phyloP scores from a whole-genome alignment of 345 rosid genomes.

The Jatropha curcas region DNA sequence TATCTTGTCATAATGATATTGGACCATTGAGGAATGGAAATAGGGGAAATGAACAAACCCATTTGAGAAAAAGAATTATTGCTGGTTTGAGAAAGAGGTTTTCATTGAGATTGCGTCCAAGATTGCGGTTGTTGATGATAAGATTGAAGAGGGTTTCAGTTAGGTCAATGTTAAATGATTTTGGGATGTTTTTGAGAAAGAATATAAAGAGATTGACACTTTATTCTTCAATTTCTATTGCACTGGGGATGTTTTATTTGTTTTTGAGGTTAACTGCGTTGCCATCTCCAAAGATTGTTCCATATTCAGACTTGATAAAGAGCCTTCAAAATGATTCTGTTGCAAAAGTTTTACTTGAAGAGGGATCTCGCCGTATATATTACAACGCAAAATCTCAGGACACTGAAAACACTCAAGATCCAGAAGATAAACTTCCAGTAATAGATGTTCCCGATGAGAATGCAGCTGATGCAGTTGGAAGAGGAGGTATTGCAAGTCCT shows the following conservation, averaged over 20 bases:
- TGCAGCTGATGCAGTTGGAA: conserved; percentile 26
- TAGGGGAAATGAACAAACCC: conserved; percentile 37
- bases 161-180: conserved; percentile 51
- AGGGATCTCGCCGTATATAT: conserved; percentile 90
- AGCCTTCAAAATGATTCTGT: conserved; percentile 73
- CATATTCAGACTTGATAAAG: conserved; percentile 74
- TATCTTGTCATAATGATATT: conserved; percentile 43
- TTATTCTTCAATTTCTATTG: conserved; percentile 46
- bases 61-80: conserved; percentile 28
- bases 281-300: conserved; percentile 71
- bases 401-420: conserved; percentile 30
- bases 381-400: conserved; percentile 41
- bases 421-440: conserved; percentile 34
- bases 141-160: conserved; percentile 53
- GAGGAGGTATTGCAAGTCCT: conserved; percentile 25
- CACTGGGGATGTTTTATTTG: conserved; percentile 63
- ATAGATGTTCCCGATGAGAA: conserved; percentile 24
- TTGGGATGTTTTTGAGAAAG: conserved; percentile 51
- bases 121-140: conserved; percentile 55
- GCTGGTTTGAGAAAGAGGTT: conserved; percentile 44
- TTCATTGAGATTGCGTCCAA: conserved; percentile 64
- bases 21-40: conserved; percentile 35
- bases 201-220: conserved; percentile 55
- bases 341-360: conserved; percentile 75
- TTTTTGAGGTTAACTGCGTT: conserved; percentile 67